Base-by-base conservation (phyloP, 495 filamentous ascomycete genomes). In the Pyrenula aspistea region DNA sequence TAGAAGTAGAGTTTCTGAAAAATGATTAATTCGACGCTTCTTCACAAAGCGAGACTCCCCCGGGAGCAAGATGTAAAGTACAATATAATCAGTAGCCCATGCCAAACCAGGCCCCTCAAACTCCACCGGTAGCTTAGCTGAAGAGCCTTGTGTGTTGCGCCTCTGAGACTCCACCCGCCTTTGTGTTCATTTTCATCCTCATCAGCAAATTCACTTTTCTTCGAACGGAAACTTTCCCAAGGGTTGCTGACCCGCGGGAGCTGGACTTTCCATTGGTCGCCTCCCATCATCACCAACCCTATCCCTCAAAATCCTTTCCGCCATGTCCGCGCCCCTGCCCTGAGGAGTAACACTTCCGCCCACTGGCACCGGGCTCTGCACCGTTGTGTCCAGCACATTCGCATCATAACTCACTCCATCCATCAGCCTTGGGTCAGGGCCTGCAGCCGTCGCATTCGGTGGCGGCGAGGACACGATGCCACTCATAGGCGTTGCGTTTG, bases 361-460 rank as follows among this genome's bases (percentile, higher is more conserved):
- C 22, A 63, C 70, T 48, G 73, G 56, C 4, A 70, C 66, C 19
- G 75, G 74, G 24, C 73, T 73, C 24, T 71, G 62, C 53, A 69
- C 68, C 1, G 77, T 80, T 2, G 78, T 81, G 62, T 83, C 79
- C 11, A 79, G 67, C 15, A 80, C 65, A 57, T 75, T 72, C 25
- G 69, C 57, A 61, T 81, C 79, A 61, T 77, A 80, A 22, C 77
- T 81, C 71, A 81, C 75, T 1, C 78, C 75, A 67, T 81, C 74
- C 21, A 81, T 65, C 70, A 79, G 71, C 25, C 73, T 71, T 36
- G 74, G 75, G 68, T 79, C 73, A 25, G 71, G 68, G 21, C 60
- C 51, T 47, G 67, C 53, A 3, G 71, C 68, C 21, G 73, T 74
- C 20, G 69, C 69, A 19, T 69, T 67, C 12, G 71, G 65, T 0